Evolutionary conservation across 495 filamentous ascomycete genomes (phyloP).

Genomic region (Penicillium daleae): DNA sequence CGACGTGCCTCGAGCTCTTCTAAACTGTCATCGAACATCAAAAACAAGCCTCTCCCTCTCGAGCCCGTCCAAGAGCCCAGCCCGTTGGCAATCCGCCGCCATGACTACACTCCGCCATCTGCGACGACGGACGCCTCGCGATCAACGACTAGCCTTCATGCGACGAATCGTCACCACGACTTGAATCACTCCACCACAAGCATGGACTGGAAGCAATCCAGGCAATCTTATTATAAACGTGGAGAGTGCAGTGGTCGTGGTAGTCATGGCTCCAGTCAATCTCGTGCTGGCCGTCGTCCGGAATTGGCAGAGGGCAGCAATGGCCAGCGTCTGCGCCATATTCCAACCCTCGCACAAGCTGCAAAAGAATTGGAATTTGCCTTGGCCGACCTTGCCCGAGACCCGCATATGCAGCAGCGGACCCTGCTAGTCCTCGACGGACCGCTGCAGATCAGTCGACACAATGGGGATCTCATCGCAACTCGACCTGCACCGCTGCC

Average conservation of each 20-base stretch:
- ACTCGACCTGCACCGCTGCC: slow-evolving; percentile 43
- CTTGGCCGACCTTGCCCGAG: slow-evolving; percentile 31
- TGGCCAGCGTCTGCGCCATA: slow-evolving; percentile 19
- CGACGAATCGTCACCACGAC: neutral
- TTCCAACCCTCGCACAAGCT: slow-evolving; percentile 35
- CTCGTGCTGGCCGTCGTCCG: neutral
- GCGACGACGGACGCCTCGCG: neutral
- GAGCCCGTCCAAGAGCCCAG: slow-evolving; percentile 42
- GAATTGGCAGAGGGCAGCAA: slow-evolving; percentile 10
- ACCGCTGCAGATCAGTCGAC: slow-evolving; percentile 44
- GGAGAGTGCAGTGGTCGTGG: neutral
- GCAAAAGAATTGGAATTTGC: slow-evolving; percentile 39
- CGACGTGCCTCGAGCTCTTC: slow-evolving; percentile 13
- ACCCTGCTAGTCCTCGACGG: slow-evolving; percentile 30
- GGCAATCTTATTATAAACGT: slow-evolving; percentile 5
- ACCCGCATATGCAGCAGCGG: slow-evolving; percentile 10
- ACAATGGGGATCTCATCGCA: slow-evolving; percentile 43
- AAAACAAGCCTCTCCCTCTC: slow-evolving; percentile 54
- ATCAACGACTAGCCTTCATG: neutral
- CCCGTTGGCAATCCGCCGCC: slow-evolving; percentile 35
- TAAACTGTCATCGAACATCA: slow-evolving; percentile 28
- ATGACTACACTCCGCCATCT: slow-evolving; percentile 1
- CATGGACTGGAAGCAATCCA: neutral
- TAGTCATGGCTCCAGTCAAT: slow-evolving; percentile 3
- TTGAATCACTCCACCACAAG: neutral